Conservation (phyloP, 78 protist species). For the Acrasis kona region DNA sequence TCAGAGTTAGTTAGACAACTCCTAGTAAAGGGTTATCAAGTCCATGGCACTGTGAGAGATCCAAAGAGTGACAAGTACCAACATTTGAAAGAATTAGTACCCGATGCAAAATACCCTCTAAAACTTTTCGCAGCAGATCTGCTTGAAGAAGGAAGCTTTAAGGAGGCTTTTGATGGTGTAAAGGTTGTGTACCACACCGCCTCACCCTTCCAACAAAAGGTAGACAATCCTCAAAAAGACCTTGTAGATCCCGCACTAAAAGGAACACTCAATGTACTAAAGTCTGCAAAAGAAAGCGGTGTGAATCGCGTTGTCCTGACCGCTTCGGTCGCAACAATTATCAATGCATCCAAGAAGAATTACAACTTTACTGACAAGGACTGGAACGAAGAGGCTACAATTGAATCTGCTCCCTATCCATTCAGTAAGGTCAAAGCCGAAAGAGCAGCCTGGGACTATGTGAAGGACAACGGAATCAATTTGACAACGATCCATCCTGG, state of each 20-base stretch:
- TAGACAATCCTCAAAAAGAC: neutral
- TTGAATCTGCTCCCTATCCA: neutral
- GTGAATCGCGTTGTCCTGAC: neutral
- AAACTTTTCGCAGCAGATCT: conserved; percentile 11
- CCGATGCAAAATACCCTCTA: neutral
- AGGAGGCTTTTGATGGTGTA: neutral
- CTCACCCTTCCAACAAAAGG: neutral
- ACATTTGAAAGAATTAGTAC: neutral
- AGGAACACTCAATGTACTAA: neutral
- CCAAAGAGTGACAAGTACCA: neutral
- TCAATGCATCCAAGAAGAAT: neutral
- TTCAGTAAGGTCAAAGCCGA: neutral
- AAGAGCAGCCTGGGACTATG: neutral
- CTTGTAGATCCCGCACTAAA: neutral
- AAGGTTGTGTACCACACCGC: neutral
- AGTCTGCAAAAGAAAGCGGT: neutral
- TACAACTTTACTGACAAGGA: neutral
- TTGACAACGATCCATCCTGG: neutral
- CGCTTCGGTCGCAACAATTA: neutral
- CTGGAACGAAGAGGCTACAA: neutral
- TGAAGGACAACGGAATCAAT: neutral
- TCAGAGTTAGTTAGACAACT: neutral
- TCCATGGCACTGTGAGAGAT: conserved; percentile 3
- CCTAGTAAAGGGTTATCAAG: conserved; percentile 4
- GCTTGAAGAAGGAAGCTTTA: neutral